Evolutionary conservation across 2,329 filamentous ascomycete species (phyloP).

Genomic region (Didymella pinodella): DNA sequence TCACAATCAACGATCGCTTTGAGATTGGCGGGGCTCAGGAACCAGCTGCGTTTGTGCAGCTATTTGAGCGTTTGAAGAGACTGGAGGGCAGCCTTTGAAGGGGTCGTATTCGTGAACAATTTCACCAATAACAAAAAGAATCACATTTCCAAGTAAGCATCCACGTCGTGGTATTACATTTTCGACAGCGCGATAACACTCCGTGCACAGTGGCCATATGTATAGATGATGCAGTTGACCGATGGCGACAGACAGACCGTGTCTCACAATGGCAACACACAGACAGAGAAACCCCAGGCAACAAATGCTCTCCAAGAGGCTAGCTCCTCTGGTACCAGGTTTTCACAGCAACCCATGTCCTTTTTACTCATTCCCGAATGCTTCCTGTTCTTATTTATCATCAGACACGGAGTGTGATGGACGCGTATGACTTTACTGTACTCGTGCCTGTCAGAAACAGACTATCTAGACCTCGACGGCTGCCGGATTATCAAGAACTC

Average conservation of each 20-base stretch:
- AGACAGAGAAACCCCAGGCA: neutral
- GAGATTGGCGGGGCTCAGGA: slow-evolving; percentile 77
- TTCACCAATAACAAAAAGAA: neutral
- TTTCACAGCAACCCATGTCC: neutral
- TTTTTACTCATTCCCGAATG: neutral
- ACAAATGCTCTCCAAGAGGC: neutral
- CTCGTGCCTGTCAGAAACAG: neutral
- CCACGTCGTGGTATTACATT: neutral
- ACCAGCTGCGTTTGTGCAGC: slow-evolving; percentile 68
- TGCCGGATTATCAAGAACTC: neutral
- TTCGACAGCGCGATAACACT: neutral
- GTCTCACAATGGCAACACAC: too few species aligned
- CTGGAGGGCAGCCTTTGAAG: slow-evolving; percentile 40
- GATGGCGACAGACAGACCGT: neutral
- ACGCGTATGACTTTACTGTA: neutral
- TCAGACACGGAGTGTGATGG: neutral
- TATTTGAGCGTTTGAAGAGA: slow-evolving; percentile 69
- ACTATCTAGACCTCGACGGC: neutral
- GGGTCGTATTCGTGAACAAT: neutral
- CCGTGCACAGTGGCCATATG: neutral
- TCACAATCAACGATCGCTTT: slow-evolving; percentile 73
- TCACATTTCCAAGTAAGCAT: neutral
- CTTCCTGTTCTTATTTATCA: neutral
- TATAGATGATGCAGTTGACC: neutral
- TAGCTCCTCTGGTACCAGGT: neutral